A percentile compares a stretch with the other conserved stretches of the same genome.
phyloP scores from a whole-genome alignment of 768 basidiomycete genomes.

The Pleurotus djamor region DNA sequence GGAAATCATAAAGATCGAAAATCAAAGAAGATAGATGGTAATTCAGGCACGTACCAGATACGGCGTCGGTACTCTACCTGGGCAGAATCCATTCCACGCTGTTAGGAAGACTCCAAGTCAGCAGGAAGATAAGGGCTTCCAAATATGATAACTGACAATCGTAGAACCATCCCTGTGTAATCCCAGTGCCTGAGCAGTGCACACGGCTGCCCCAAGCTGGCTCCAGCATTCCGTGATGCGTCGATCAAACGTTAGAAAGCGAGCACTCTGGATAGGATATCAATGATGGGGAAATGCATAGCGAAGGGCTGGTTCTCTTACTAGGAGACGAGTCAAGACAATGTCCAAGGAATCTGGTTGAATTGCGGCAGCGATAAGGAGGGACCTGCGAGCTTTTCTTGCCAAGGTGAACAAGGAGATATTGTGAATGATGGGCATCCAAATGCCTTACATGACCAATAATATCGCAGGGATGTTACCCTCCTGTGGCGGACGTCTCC shows the following conservation, averaged over 20 bases:
- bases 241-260: conserved; percentile 69
- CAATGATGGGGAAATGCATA: conserved; percentile 27
- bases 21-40: neutral
- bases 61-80: conserved; percentile 87
- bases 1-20: conserved; percentile 8
- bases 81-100: conserved; percentile 67
- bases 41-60: conserved; percentile 60
- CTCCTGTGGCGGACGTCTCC: conserved; percentile 76
- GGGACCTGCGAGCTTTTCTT: conserved; percentile 71
- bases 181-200: conserved; percentile 92
- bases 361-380: conserved; percentile 90
- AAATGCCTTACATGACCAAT: conserved; percentile 84
- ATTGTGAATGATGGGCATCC: neutral
- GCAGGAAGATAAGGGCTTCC: conserved; percentile 5
- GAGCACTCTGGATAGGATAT: conserved; percentile 50
- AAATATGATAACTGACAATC: conserved; percentile 50
- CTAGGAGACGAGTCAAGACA: conserved; percentile 88
- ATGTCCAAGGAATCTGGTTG: conserved; percentile 92
- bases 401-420: conserved; percentile 9
- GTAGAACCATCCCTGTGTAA: conserved; percentile 86
- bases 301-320: conserved; percentile 35
- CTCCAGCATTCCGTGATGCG: conserved; percentile 96
- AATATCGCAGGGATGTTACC: conserved; percentile 84
- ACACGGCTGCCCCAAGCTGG: conserved; percentile 88
- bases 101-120: conserved; percentile 4